These are phyloP conservation scores for Lignosus rhinocerotis DNA, from an alignment of 1,284 basidiomycete species.

Conservation along the genomic window DNA sequence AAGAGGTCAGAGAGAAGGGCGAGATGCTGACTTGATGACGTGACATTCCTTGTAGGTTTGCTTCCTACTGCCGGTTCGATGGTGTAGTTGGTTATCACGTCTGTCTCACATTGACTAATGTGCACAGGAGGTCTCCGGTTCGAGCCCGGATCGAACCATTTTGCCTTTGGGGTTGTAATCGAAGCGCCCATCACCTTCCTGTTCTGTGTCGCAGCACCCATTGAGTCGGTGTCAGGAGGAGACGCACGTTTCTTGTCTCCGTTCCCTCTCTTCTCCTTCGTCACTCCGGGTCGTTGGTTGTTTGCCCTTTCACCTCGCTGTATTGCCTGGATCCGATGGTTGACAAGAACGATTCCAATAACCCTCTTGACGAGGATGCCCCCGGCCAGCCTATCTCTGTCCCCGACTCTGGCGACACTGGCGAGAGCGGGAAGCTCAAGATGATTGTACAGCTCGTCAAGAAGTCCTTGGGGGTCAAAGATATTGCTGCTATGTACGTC, in stretches of 20 bases:
- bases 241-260: slow-evolving; percentile 17
- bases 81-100: slow-evolving; percentile 38
- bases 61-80: too few species aligned
- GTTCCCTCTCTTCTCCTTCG: neutral
- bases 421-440: slow-evolving; percentile 88
- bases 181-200: neutral
- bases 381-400: slow-evolving; percentile 59
- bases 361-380: slow-evolving; percentile 50
- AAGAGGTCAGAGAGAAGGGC: too few species aligned
- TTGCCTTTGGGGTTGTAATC: slow-evolving; percentile 7
- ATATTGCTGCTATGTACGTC: slow-evolving; percentile 83
- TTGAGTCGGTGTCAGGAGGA: neutral
- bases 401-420: slow-evolving; percentile 71
- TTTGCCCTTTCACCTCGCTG: neutral
- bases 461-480: slow-evolving; percentile 86
- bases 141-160: slow-evolving; percentile 29
- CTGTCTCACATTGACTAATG: slow-evolving; percentile 28
- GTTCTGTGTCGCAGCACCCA: neutral
- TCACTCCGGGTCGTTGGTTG: neutral
- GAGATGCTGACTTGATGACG: too few species aligned
- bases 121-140: slow-evolving; percentile 32
- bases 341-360: slow-evolving; percentile 19
- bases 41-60: too few species aligned
- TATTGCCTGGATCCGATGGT: slow-evolving; percentile 7
- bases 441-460: slow-evolving; percentile 88